Evolutionary conservation across 2,329 filamentous ascomycete genomes (phyloP), one percentile per base, ranked within the genome.

Genomic region (Fonsecaea pedrosoi): DNA sequence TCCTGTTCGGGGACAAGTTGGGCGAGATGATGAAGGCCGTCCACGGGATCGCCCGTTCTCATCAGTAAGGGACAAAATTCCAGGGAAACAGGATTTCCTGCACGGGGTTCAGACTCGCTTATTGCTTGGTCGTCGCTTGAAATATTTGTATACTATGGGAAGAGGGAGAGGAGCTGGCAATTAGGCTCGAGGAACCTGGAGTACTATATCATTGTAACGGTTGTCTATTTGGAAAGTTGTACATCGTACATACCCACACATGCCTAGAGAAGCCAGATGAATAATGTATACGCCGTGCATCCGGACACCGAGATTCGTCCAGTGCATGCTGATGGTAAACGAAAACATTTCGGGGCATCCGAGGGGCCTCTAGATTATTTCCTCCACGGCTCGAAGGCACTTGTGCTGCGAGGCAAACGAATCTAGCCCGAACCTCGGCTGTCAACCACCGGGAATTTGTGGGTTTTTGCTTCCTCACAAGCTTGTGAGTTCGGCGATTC

Each of bases 1-100:
- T 86, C n/a, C 75, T 84, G 60, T 78, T 82, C 70, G 80, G 82
- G 15, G 70, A 71, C 35, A 67, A 63, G 10, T 58, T 73, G 48
- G 71, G 72, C 13, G 66, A 68, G 40, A 62, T 73, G 57, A 71
- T 73, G 71, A 73, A 69, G 66, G 59, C 62, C 25, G 57, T 73
- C 32, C 71, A 73, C 60, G 71, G 70, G 9, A 62, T 69, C 50
- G 37, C 64, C 10, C 50, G 62, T 21, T 45, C 56, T 38, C 53
- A 50, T 34, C 59, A 62, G 15, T 70, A 37, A 67, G 37, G 8
- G 21, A 10, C 4, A 30, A 21, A 3, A 25, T 30, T 25, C 12
- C 45, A 8, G 25, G 18, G 18, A 13, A 25, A 9, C 45, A 12
- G 45, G 21, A 4, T 30, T 25, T 50, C 10, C 21, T 50, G 18